Evolutionary conservation across 306 rosid species (phyloP).

Genomic region (Phaseolus lunatus): DNA sequence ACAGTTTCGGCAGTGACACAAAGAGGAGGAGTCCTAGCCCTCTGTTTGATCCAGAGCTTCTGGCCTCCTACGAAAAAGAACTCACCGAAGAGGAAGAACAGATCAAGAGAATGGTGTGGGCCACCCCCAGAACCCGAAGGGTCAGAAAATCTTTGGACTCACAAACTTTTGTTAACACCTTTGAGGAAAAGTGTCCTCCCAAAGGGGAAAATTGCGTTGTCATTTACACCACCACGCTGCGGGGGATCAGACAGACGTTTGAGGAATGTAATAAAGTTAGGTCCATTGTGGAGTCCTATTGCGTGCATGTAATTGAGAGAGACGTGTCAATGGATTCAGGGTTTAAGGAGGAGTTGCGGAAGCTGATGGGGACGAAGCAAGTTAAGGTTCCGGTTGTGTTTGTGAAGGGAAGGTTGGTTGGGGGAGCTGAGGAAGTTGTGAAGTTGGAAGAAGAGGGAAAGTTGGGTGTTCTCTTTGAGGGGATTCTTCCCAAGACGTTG

Average conservation of each 20-base stretch:
- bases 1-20: conserved; percentile 62
- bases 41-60: conserved; percentile 82
- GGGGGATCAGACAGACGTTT: conserved; percentile 92
- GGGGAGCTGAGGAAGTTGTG: conserved; percentile 76
- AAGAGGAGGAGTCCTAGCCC: conserved; percentile 65
- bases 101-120: conserved; percentile 79
- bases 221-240: conserved; percentile 79
- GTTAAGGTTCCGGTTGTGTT: conserved; percentile 82
- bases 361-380: conserved; percentile 65
- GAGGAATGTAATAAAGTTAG: conserved; percentile 89
- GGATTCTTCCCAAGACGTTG: conserved; percentile 64
- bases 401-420: conserved; percentile 80
- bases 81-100: conserved; percentile 75
- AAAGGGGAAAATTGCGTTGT: conserved; percentile 77
- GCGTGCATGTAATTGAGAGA: conserved; percentile 66
- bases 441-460: conserved; percentile 91
- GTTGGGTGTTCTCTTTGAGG: conserved; percentile 64
- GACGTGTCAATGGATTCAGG: conserved; percentile 97
- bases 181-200: conserved; percentile 67
- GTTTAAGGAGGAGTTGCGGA: conserved; percentile 78
- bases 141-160: conserved; percentile 45
- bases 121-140: conserved; percentile 56
- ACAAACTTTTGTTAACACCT: conserved; percentile 50
- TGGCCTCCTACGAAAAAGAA: conserved; percentile 76
- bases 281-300: conserved; percentile 67